Base-by-base conservation (phyloP, 441 rosid genomes). In the Jatropha multifida region DNA sequence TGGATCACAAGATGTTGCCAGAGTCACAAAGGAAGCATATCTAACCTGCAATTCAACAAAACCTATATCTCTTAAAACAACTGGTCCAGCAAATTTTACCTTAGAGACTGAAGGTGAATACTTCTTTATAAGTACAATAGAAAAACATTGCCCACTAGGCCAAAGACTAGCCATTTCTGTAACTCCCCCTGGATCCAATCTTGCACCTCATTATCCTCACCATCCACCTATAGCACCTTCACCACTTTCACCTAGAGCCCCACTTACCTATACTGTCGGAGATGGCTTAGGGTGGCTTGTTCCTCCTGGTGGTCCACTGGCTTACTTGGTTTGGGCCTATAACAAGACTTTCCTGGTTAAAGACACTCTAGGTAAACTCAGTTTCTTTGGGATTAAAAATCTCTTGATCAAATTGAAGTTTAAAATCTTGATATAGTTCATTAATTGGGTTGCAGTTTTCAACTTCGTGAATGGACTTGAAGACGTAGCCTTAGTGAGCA, bases 401-500 rank as follows among this genome's bases (percentile, higher is more conserved):
- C 9, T 11, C 51, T 48, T 48, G 4, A 48, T 48, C 13, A 55
- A 13, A 55, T 55, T 15, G 60, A 55, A 15, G 2, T 55, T 13
- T 46, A 46, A 44, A 5, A 0, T 60, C 17, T 63, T 32, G 1
- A 32, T 27, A 11, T 3, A 32, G 32, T 32, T 32, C 32, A 32
- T 32, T 32, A 52, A 52, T 20, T 7, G 14, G 23, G 9, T 49
- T 76, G 65, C 80, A 86, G 89, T 82, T 32, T 86, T 86, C 65
- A 74, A 74, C 42, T 86, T 84, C 60, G n/a, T 17, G 14, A 75
- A 77, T 17, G 82, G 78, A 32, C 26, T 78, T 38, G 84, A 85
- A 41, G 70, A 83, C 44, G 88, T 87, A n/a, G 86, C 86, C 4
- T 46, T 14, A 20, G 85, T 85, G 18, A 78, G 70, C 0, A 77